Evolutionary conservation across 2,329 filamentous ascomycete genomes (phyloP).

Genomic region (Incumbomyces lentus): DNA sequence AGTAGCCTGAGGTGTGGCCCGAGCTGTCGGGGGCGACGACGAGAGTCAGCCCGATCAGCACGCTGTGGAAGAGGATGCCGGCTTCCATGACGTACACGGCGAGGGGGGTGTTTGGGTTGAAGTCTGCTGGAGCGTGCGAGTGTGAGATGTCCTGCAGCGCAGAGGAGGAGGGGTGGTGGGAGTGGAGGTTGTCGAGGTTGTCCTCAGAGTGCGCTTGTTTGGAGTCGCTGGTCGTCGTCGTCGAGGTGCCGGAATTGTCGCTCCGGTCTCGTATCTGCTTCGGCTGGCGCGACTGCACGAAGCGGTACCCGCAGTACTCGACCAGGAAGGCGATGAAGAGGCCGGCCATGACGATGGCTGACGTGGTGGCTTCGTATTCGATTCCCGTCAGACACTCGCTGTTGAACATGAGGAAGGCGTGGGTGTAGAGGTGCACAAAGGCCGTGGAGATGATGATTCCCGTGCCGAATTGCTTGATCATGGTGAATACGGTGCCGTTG

Average conservation of each 20-base stretch:
- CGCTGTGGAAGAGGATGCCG: slow-evolving; percentile 65
- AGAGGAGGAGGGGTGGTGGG: slow-evolving; percentile 21
- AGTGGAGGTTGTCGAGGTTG: slow-evolving; percentile 21
- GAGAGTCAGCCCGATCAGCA: slow-evolving; percentile 44
- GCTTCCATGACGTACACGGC: slow-evolving; percentile 61
- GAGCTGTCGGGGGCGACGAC: slow-evolving; percentile 39
- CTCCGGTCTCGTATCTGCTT: background rate
- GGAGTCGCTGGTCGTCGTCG: too few relatives aligned
- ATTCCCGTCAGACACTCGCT: slow-evolving; percentile 59
- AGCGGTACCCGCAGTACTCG: slow-evolving; percentile 55
- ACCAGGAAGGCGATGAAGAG: slow-evolving; percentile 62
- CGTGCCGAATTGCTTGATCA: slow-evolving; percentile 52
- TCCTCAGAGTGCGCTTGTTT: slow-evolving; percentile 23
- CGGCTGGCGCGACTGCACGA: slow-evolving; percentile 31
- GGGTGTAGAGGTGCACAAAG: slow-evolving; percentile 51
- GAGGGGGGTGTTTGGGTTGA: slow-evolving; percentile 39
- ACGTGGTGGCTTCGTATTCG: slow-evolving; percentile 57
- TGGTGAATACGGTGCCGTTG: slow-evolving; percentile 43
- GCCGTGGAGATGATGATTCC: slow-evolving; percentile 32
- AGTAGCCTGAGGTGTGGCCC: slow-evolving; percentile 24
- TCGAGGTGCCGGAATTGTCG: slow-evolving; percentile 1
- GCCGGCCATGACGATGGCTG: slow-evolving; percentile 63
- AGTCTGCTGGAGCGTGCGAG: slow-evolving; percentile 9
- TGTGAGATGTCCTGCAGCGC: slow-evolving; percentile 16
- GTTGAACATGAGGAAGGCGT: slow-evolving; percentile 61